Evolutionary conservation across 78 protist genomes (phyloP).

Genomic region (Abeoforma whisleri): DNA sequence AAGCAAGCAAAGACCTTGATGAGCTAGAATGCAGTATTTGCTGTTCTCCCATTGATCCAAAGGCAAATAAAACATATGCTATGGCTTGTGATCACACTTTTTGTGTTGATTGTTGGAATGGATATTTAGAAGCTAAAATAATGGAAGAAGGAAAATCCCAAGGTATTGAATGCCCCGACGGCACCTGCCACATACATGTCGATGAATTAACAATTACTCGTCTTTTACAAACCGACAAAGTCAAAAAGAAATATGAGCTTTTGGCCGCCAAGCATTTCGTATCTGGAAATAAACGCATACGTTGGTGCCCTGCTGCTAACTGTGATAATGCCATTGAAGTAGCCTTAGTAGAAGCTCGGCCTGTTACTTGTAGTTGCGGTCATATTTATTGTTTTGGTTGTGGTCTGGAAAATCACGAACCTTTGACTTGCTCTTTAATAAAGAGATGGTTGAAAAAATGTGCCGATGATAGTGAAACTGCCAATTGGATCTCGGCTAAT

Average conservation of each 20-base stretch:
- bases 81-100: slow-evolving; percentile 41
- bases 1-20: neutral
- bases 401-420: slow-evolving; percentile 21
- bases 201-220: slow-evolving; percentile 11
- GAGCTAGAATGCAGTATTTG: slow-evolving; percentile 47
- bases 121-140: slow-evolving; percentile 24
- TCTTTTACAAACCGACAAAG: neutral
- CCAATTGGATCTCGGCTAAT: slow-evolving; percentile 66
- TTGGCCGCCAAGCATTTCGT: slow-evolving; percentile 33
- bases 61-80: slow-evolving; percentile 23
- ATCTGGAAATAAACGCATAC: slow-evolving; percentile 30
- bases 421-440: slow-evolving; percentile 41
- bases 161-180: slow-evolving; percentile 32
- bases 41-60: slow-evolving; percentile 13
- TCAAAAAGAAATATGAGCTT: slow-evolving; percentile 20
- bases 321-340: slow-evolving; percentile 44
- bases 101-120: slow-evolving; percentile 38
- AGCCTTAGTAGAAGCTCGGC: neutral
- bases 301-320: slow-evolving; percentile 52
- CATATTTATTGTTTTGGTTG: slow-evolving; percentile 58
- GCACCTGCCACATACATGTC: slow-evolving; percentile 34
- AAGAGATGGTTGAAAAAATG: slow-evolving; percentile 58
- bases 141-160: slow-evolving; percentile 32
- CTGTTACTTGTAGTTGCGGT: slow-evolving; percentile 56
- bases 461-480: slow-evolving; percentile 64